Evolutionary conservation across 148 eudicot genomes (phyloP), one percentile per base, ranked within the genome.

Genomic region (Amaranthus hypochondriacus): DNA sequence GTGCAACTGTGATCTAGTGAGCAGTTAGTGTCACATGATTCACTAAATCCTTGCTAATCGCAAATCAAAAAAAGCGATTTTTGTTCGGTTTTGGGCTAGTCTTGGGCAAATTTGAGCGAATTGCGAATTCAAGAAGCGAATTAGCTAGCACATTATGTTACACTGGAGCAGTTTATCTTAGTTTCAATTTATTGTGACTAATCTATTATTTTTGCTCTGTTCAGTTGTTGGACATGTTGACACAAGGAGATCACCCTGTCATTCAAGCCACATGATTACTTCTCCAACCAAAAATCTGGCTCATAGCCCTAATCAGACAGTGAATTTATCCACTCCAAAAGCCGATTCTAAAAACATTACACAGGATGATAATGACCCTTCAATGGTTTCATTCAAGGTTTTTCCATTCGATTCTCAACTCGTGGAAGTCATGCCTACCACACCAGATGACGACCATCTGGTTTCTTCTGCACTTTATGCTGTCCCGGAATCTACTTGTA

Each of bases 401-500:
- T 58, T 48, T 9, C 65, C 42, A 13, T 48, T 72, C 65, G 56
- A 49, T 52, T 63, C 69, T 53, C 68, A 68, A 18, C 21, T 70
- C 13, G 39, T 48, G 64, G 70, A 54, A 65, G 65, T 55, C 56
- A 51, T 49, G 62, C 54, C 70, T 48, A n/a, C 39, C 2, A 28
- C 39, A 43, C 52, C 55, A 48, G 48, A 48, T 67, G 28, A 18
- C 4, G 70, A 50, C 44, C 70, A 21, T 11, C 0, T 21, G 51
- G 67, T 10, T 71, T 46, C 72, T n/a, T 61, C 48, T 18, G 58
- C 56, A 49, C 59, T 49, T 65, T 83, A 74, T 62, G 76, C 79
- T 56, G 71, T 79, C 62, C 89, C 89, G 28, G 75, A 76, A 49
- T 64, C 76, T 54, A 81, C 78, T n/a, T 77, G 63, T 67, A 68